phyloP scores from a whole-genome alignment of 129 eudicot species.

The Apium graveolens region DNA sequence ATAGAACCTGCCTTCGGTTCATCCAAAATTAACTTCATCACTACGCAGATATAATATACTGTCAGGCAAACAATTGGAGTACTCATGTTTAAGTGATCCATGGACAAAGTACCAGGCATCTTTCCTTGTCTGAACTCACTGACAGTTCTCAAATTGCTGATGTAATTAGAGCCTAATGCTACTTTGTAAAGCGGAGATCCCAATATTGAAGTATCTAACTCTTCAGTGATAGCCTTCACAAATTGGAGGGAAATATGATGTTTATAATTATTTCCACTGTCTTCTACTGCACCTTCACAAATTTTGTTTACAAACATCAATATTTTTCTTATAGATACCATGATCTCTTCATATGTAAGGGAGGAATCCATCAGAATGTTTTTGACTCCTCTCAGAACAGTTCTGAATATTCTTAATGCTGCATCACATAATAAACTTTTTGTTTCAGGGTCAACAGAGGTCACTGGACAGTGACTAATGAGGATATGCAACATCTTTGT shows the following conservation, averaged over 20 bases:
- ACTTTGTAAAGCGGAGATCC: constrained; percentile 74
- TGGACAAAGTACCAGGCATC: constrained; percentile 14
- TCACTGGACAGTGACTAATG: constrained; percentile 28
- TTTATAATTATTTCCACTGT: constrained; percentile 15
- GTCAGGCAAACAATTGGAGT: constrained; percentile 44
- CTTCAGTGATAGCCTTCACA: constrained; percentile 36
- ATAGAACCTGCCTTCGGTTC: constrained; percentile 16
- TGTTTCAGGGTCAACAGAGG: constrained; percentile 20
- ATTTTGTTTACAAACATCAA: constrained; percentile 34
- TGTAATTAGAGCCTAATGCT: constrained; percentile 29
- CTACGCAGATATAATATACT: constrained; percentile 32
- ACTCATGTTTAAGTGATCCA: constrained; percentile 32
- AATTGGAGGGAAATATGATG: constrained; percentile 32
- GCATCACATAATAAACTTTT: constrained; percentile 28
- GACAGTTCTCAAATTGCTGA: constrained; percentile 16
- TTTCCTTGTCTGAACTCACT: constrained; percentile 12
- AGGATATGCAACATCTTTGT: constrained; percentile 37
- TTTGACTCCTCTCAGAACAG: constrained; percentile 48
- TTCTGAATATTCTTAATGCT: constrained; percentile 43
- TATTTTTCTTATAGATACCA: constrained; percentile 39
- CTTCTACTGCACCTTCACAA: constrained; percentile 32
- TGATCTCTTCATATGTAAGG: constrained; percentile 38
- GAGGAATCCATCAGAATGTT: constrained; percentile 22
- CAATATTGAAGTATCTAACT: constrained; percentile 46
- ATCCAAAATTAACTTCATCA: constrained; percentile 22